phyloP scores from a whole-genome alignment of 148 eudicot species.

The Chenopodium berlandieri region DNA sequence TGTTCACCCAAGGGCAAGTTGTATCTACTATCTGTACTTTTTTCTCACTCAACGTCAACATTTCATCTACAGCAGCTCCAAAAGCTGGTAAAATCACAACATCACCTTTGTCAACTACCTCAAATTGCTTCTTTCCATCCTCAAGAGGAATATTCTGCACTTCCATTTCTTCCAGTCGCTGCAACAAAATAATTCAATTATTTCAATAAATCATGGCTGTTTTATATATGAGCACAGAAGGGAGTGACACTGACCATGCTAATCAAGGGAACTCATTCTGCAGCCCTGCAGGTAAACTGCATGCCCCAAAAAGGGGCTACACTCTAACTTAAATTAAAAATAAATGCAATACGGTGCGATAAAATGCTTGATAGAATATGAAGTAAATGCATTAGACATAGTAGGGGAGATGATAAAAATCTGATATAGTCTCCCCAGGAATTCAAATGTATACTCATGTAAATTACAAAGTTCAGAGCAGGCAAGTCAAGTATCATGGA shows the following conservation, averaged over 20 bases:
- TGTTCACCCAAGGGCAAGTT: constrained; percentile 97
- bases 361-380: too few relatives aligned
- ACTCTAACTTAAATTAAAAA: background rate
- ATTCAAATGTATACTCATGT: too few relatives aligned
- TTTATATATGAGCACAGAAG: background rate
- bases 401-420: too few relatives aligned
- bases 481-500: too few relatives aligned
- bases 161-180: constrained; percentile 87
- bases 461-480: too few relatives aligned
- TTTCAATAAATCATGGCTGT: constrained; percentile 5
- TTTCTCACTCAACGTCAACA: constrained; percentile 72
- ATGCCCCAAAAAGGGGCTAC: background rate
- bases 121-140: constrained; percentile 80
- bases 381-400: too few relatives aligned
- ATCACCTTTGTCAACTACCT: constrained; percentile 73
- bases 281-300: background rate
- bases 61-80: constrained; percentile 98
- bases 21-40: constrained; percentile 96
- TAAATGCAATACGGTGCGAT: background rate
- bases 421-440: too few relatives aligned
- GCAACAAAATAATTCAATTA: constrained; percentile 25
- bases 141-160: constrained; percentile 70
- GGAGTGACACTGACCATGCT: too few relatives aligned
- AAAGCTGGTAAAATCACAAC: constrained; percentile 95
- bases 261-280: background rate